Evolutionary conservation across 306 rosid species (phyloP).

Genomic region (Carpinus fangiana): DNA sequence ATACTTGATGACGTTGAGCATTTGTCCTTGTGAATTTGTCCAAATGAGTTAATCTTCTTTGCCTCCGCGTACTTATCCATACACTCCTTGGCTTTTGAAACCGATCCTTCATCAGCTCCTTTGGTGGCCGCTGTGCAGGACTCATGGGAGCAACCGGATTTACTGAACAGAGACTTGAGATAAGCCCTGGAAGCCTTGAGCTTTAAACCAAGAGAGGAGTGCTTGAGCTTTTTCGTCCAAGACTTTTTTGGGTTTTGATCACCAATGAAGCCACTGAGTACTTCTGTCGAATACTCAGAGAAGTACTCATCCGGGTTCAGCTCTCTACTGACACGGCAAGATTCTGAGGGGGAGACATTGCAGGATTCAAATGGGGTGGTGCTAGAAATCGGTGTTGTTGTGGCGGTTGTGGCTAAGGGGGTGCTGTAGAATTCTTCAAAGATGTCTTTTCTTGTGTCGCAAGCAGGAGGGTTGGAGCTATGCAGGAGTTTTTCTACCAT

Average conservation of each 20-base stretch:
- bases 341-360: constrained; percentile 76
- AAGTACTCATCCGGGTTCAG: constrained; percentile 59
- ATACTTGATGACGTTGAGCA: constrained; percentile 39
- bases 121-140: constrained; percentile 60
- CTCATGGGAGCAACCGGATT: constrained; percentile 79
- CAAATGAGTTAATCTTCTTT: constrained; percentile 52
- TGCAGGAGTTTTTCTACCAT: constrained; percentile 85
- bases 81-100: constrained; percentile 43
- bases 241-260: constrained; percentile 57
- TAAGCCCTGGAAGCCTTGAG: constrained; percentile 87
- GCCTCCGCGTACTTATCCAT: constrained; percentile 3
- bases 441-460: constrained; percentile 36
- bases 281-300: constrained; percentile 37
- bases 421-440: constrained; percentile 76
- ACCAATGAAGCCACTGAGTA: constrained; percentile 25
- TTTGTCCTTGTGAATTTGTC: constrained; percentile 60
- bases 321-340: constrained; percentile 76
- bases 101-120: constrained; percentile 69
- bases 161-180: constrained; percentile 76
- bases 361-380: constrained; percentile 91
- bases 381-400: constrained; percentile 57
- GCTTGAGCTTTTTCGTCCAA: constrained; percentile 79
- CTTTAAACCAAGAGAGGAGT: constrained; percentile 69
- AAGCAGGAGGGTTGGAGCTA: constrained; percentile 45
- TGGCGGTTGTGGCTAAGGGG: constrained; percentile 68